A percentile compares a stretch with the other conserved stretches of the same genome.
phyloP scores from a whole-genome alignment of 2,329 filamentous ascomycete genomes.

The Penicillium italicum region DNA sequence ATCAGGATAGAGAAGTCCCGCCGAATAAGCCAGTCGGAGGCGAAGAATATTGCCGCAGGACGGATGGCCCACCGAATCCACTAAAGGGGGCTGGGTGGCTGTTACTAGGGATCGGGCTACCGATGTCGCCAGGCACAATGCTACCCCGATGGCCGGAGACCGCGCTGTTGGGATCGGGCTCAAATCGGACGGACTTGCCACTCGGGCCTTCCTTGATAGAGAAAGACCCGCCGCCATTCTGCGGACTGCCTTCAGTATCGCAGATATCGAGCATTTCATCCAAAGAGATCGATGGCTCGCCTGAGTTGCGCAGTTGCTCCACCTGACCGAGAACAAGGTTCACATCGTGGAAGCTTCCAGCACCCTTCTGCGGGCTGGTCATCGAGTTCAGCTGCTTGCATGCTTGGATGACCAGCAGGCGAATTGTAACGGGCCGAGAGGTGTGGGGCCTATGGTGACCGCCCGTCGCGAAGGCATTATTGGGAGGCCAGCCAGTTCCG shows the following conservation, averaged over 20 bases:
- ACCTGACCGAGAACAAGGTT: constrained; percentile 61
- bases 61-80: constrained; percentile 33
- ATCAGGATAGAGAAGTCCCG: constrained; percentile 18
- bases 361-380: constrained; percentile 39
- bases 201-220: constrained; percentile 57
- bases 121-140: constrained; percentile 62
- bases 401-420: constrained; percentile 71
- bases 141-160: constrained; percentile 43
- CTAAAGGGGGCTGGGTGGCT: constrained; percentile 39
- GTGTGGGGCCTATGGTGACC: constrained; percentile 50
- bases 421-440: constrained; percentile 65
- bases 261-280: constrained; percentile 77
- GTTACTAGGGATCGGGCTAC: constrained; percentile 57
- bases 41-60: constrained; percentile 39
- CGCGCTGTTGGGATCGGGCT: constrained; percentile 51
- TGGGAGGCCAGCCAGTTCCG: constrained; percentile 47
- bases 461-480: constrained; percentile 48
- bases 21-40: constrained; percentile 37
- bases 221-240: constrained; percentile 90
- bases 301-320: constrained; percentile 59
- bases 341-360: constrained; percentile 67
- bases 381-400: constrained; percentile 61
- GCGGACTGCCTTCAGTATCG: constrained; percentile 80
- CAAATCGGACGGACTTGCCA: constrained; percentile 46
- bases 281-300: constrained; percentile 54